phyloP scores from a whole-genome alignment of 2,329 filamentous ascomycete species.

The Penicillium sp. region DNA sequence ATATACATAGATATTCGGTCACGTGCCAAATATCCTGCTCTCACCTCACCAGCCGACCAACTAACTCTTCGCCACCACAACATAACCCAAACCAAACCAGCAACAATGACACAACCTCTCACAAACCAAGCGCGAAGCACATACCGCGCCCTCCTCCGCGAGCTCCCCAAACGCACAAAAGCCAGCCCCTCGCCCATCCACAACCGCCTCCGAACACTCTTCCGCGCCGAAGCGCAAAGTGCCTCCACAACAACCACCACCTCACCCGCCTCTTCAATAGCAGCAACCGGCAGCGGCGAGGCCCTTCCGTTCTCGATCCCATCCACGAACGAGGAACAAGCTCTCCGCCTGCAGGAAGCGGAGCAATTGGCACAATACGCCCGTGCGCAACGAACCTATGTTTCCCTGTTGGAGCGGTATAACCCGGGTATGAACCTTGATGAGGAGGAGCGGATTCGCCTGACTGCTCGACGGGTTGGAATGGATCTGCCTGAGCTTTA shows the following conservation, averaged over 20 bases:
- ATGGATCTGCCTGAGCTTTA: conserved; percentile 74
- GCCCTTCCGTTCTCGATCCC: conserved; percentile 21
- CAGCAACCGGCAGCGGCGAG: not conserved
- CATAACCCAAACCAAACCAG: not conserved
- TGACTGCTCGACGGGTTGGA: conserved; percentile 85
- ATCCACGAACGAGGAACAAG: conserved; percentile 18
- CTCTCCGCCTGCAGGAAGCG: conserved; percentile 56
- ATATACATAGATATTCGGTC: conserved; percentile 3
- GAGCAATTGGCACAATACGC: conserved; percentile 82
- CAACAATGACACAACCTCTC: conserved; percentile 26
- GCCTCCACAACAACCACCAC: conserved; percentile 21
- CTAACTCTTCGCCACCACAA: not conserved
- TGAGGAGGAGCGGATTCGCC: conserved; percentile 77
- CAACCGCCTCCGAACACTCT: conserved; percentile 67
- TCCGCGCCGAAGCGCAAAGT: conserved; percentile 49
- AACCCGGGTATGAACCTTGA: conserved; percentile 91
- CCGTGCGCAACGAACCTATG: conserved; percentile 82
- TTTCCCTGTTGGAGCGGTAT: conserved; percentile 82
- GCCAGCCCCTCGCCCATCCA: conserved; percentile 71
- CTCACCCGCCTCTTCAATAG: conserved; percentile 3
- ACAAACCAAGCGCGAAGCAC: conserved; percentile 66
- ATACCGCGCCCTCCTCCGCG: conserved; percentile 86
- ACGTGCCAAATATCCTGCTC: conserved; percentile 2
- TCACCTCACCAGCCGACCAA: not conserved
- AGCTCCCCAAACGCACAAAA: conserved; percentile 74